Evolutionary conservation across 1,284 basidiomycete species (phyloP), one percentile per base, ranked within the genome.

Genomic region (Fistulinella staudtii): DNA sequence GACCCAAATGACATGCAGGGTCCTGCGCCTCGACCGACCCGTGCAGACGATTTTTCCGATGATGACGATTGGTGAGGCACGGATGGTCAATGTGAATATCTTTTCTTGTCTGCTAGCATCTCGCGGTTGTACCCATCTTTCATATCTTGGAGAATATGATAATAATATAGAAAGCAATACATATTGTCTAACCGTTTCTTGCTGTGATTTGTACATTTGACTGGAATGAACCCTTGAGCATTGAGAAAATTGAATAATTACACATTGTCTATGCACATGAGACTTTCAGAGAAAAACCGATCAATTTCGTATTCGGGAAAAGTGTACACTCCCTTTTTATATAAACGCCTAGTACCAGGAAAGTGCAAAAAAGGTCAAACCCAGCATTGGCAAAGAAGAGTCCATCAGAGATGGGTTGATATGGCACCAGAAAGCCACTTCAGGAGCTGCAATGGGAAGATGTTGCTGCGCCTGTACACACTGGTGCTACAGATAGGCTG

Each of bases 391-490:
- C 45, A 36, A 39, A 41, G 24, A 36, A 56, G 44, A 24, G 43
- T 45, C 15, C 38, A 37, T 36, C 23, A 17, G 21, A 33, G 41
- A 41, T 52, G 38, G 24, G 8, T 60, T n/a, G 10, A 49, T 61
- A 2, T 61, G 46, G 59, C 59, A 61, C 59, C 60, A 53, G n/a
- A 53, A 65, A 63, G 25, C 53, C 63, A 64, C 59, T 61, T 61
- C 59, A 65, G 61, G 63, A 60, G 50, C 57, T 64, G 60, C 59
- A 63, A 27, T 59, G 42, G 23, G n/a, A 29, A 21, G 8, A n/a
- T n/a, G 30, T 33, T 61, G 63, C 59, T 54, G 61, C 60, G 38
- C 63, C 59, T 64, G 59, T 61, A 61, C 59, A 61, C 59, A 47
- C 11, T 45, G 61, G 61, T 61, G 59, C 58, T 39, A 20, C 11